phyloP scores from a whole-genome alignment of 331 rosid genomes.

The Quercus tomentella region DNA sequence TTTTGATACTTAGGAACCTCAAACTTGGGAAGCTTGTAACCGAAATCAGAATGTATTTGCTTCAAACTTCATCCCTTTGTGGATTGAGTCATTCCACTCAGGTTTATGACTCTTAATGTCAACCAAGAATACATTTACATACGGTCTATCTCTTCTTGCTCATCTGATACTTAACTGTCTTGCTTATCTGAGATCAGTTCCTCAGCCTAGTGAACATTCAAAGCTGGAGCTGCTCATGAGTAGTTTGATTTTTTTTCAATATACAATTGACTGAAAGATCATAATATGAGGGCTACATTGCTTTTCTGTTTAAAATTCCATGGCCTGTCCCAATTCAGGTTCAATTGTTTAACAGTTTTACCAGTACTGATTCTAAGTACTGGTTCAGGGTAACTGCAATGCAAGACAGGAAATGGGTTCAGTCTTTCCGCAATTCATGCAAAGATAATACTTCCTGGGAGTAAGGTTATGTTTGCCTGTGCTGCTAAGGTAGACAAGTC shows the following conservation, averaged over 20 bases:
- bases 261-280: neutral
- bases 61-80: constrained; percentile 87
- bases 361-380: neutral
- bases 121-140: neutral
- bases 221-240: constrained; percentile 1
- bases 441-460: neutral
- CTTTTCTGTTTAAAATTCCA: neutral
- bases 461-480: neutral
- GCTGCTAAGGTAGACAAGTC: neutral
- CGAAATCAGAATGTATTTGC: constrained; percentile 71
- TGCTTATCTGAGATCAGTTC: neutral
- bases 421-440: neutral
- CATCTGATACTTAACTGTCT: neutral
- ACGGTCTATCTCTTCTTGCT: neutral
- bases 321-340: neutral
- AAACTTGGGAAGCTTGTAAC: constrained; percentile 50
- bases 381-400: neutral
- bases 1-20: constrained; percentile 43
- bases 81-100: constrained; percentile 77
- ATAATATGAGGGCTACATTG: neutral
- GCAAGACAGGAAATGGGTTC: neutral
- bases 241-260: neutral
- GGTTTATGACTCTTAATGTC: constrained; percentile 38
- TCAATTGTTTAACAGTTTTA: too few species aligned
- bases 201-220: neutral